Evolutionary conservation across 2,329 filamentous ascomycete species (phyloP).

Genomic region (Pseudogymnoascus sp.): DNA sequence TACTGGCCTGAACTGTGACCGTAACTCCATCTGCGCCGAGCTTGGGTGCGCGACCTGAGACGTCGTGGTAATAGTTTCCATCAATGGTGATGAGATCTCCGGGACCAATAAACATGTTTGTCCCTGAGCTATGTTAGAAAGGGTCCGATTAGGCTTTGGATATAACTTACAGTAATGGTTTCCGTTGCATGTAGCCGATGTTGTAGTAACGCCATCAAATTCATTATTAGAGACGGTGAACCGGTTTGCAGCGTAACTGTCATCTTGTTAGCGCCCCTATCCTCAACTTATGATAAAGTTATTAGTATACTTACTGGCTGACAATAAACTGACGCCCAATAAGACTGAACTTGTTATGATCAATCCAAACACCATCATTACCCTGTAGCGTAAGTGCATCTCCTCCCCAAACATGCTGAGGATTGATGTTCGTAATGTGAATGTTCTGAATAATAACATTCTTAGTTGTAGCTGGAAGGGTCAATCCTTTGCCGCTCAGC

Average conservation of each 20-base stretch:
- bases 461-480: too few relatives aligned
- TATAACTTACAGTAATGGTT: constrained; percentile 42
- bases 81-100: constrained; percentile 36
- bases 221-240: constrained; percentile 41
- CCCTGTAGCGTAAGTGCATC: too few relatives aligned
- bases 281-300: background rate
- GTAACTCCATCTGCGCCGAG: constrained; percentile 31
- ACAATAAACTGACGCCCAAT: too few relatives aligned
- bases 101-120: constrained; percentile 33
- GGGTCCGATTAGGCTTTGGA: constrained; percentile 20
- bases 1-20: constrained; percentile 33
- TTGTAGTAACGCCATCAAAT: constrained; percentile 37
- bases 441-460: too few relatives aligned
- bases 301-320: background rate
- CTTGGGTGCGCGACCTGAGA: constrained; percentile 37
- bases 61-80: constrained; percentile 39
- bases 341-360: too few relatives aligned
- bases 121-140: constrained; percentile 17
- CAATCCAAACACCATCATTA: too few relatives aligned
- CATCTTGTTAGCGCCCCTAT: background rate
- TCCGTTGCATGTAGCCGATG: constrained; percentile 37
- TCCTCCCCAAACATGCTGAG: too few relatives aligned
- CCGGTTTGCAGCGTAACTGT: constrained; percentile 27
- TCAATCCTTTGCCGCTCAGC: too few relatives aligned
- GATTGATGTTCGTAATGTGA: too few relatives aligned